Percentiles rank a stretch among this genome's conserved stretches.
phyloP scores from a whole-genome alignment of 805 yeast species.

The Wickerhamomyces bovis region DNA sequence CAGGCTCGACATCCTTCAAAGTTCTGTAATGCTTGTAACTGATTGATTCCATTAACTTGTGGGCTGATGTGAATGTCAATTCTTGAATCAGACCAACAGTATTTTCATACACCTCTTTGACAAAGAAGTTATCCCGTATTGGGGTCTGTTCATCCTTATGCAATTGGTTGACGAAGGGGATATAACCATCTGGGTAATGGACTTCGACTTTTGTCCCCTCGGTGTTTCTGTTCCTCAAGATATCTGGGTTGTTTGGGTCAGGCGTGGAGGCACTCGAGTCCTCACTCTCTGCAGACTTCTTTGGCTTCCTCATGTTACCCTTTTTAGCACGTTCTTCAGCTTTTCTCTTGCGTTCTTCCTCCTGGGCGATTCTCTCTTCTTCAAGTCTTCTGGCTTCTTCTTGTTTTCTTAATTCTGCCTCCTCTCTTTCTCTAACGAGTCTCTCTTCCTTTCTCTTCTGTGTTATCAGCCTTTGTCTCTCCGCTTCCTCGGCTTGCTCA shows the following conservation, averaged over 20 bases:
- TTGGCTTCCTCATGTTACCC: not conserved
- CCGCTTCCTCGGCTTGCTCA: not conserved
- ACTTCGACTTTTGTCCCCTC: not conserved
- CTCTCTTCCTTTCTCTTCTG: constrained; percentile 3
- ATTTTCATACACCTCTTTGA: constrained; percentile 24
- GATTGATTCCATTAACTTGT: constrained; percentile 11
- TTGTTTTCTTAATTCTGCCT: not conserved
- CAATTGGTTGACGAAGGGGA: constrained; percentile 17
- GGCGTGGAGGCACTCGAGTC: not conserved
- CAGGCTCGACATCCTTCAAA: constrained; percentile 24
- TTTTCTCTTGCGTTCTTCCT: constrained; percentile 1
- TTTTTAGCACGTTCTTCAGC: constrained; percentile 2
- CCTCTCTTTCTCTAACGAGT: not conserved
- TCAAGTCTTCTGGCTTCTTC: constrained; percentile 1
- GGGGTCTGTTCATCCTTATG: constrained; percentile 20
- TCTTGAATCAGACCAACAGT: constrained; percentile 8
- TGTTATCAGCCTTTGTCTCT: constrained; percentile 1
- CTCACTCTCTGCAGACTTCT: constrained; percentile 1
- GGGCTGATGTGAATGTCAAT: constrained; percentile 19
- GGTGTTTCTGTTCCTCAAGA: constrained; percentile 2
- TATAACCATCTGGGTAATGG: constrained; percentile 16
- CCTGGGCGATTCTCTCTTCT: constrained; percentile 1
- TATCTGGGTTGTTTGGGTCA: not conserved
- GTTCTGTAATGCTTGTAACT: constrained; percentile 22
- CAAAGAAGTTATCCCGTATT: constrained; percentile 25